Conservation (phyloP, 176 grass and related monocot genomes). For the sorghum (Sorghum bicolor) region Sorghum_bicolor_NCBIv3 NC_012870.2:9038001-9038500, state of each 20-base stretch:
- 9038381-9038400: slow-evolving; percentile 74
- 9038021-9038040: slow-evolving; percentile 69
- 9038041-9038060: slow-evolving; percentile 50
- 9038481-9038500: not conserved
- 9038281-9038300: not conserved
- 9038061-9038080: slow-evolving; percentile 63
- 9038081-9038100: slow-evolving; percentile 51
- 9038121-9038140: not conserved
- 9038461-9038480: slow-evolving; percentile 57
- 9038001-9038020: slow-evolving; percentile 75
- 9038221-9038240: not conserved
- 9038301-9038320: slow-evolving; percentile 79
- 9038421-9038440: slow-evolving; percentile 69
- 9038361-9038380: slow-evolving; percentile 68
- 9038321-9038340: slow-evolving; percentile 56
- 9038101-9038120: slow-evolving; percentile 77
- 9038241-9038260: not conserved
- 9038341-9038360: slow-evolving; percentile 64
- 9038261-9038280: not conserved
- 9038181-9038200: not conserved
- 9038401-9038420: slow-evolving; percentile 66
- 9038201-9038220: not conserved
- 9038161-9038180: not conserved
- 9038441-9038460: slow-evolving; percentile 55
- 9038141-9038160: not conserved